Evolutionary conservation across 768 basidiomycete genomes (phyloP), one percentile per base, ranked within the genome.

Genomic region (Suillus subluteus): DNA sequence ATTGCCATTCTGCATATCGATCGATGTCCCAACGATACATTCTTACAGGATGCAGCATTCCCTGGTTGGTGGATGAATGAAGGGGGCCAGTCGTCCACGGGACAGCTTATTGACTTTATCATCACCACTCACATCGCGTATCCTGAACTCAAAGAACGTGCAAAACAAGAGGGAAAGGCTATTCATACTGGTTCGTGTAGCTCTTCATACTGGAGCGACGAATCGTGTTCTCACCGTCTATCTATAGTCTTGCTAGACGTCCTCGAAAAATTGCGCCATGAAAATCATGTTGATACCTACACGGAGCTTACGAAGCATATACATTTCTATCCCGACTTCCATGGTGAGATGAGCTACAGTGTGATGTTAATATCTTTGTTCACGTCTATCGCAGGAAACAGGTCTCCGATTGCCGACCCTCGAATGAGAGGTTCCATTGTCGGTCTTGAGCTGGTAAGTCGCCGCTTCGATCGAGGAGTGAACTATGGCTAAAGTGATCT

Each of bases 21-120:
- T 38, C 46, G 64, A 4, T 58, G 8, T 77, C 72, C 67, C 67
- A 30, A 61, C 3, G 11, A 4, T 37, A 13, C 3, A 41, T 18
- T 3, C 11, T 5, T 26, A 30, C 69, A 93, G 87, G 91, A 98
- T 73, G 90, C 95, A 8, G 85, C 96, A 35, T 96, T 98, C 80
- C 89, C 89, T 54, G 95, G 91, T n/a, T 96, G 95, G 91, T 99
- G 97, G 98, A 98, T 98, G 95, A 99, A 96, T 74, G 98, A 99
- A 79, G 98, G 97, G 50, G 98, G 98, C 3, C 98, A 99, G 78
- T 98, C 96, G 9, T 96, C 96, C 0, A 99, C 98, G 0, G 98
- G 98, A n/a, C 62, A 75, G 89, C 85, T 99, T 11, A 95, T 99
- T 65, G 95, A 99, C 73, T 98, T 98, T 75, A 90, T 96, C 74